Percentiles rank a stretch among this genome's conserved stretches.
Conservation (phyloP, 306 rosid genomes). For the Dalbergia oliveri region DNA sequence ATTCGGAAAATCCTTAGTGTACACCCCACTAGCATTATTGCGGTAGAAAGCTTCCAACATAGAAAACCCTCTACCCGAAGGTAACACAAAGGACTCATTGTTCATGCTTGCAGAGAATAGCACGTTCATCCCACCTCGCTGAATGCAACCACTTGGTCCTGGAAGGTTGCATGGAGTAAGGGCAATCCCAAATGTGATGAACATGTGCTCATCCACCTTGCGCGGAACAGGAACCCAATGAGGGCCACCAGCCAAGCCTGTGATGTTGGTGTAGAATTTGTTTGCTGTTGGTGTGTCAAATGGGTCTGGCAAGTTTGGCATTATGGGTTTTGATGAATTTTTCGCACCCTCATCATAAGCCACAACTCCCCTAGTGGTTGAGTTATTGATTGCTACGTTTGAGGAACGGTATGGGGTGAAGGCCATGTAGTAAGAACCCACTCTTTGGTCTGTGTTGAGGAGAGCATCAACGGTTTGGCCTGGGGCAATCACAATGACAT, state of each 20-base stretch:
- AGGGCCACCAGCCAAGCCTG: constrained; percentile 50
- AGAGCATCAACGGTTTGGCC: constrained; percentile 77
- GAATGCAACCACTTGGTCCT: background rate
- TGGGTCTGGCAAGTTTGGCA: constrained; percentile 58
- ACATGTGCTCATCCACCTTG: constrained; percentile 62
- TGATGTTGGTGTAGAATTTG: constrained; percentile 56
- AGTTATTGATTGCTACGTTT: background rate
- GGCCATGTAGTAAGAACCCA: constrained; percentile 77
- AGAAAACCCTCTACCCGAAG: constrained; percentile 33
- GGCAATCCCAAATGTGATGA: constrained; percentile 54
- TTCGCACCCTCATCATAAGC: constrained; percentile 46
- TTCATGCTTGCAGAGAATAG: constrained; percentile 81
- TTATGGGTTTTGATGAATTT: constrained; percentile 32
- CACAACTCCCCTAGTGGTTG: constrained; percentile 57
- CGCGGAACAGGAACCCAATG: constrained; percentile 65
- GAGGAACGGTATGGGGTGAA: constrained; percentile 1
- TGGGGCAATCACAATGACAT: constrained; percentile 56
- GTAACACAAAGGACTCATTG: constrained; percentile 70
- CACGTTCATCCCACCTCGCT: no score
- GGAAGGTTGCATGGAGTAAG: constrained; percentile 34
- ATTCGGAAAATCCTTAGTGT: constrained; percentile 63
- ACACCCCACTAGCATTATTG: constrained; percentile 46
- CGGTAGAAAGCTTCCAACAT: constrained; percentile 61
- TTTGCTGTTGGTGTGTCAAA: constrained; percentile 61
- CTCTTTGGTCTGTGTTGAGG: constrained; percentile 46